Percentiles rank a stretch among this genome's conserved stretches.
Conservation (phyloP, 257 asterid genomes). For the Perilla frutescens region DNA sequence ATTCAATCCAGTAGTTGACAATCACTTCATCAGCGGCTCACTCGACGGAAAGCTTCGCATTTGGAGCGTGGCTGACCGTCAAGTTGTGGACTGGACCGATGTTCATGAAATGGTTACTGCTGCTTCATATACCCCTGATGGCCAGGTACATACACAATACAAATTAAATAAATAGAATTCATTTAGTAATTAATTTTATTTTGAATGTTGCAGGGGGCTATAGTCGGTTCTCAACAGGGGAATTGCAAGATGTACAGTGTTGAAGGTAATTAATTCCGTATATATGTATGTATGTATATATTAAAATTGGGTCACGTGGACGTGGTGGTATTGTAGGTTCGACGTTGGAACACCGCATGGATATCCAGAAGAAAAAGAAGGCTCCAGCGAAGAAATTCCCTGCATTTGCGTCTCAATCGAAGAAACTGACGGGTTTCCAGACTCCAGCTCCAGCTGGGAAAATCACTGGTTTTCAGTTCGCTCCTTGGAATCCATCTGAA, state of each 20-base stretch:
- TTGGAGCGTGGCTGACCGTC: constrained; percentile 96
- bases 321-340: not conserved
- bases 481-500: constrained; percentile 90
- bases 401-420: constrained; percentile 28
- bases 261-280: not conserved
- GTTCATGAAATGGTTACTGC: constrained; percentile 98
- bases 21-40: constrained; percentile 96
- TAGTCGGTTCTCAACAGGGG: constrained; percentile 33
- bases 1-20: constrained; percentile 92
- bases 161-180: too few species aligned
- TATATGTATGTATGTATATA: too few species aligned
- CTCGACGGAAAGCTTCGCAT: constrained; percentile 95
- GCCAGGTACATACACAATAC: constrained; percentile 55
- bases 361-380: constrained; percentile 33
- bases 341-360: constrained; percentile 31
- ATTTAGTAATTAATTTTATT: too few species aligned
- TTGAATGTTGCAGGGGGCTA: constrained; percentile 34
- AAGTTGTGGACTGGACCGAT: constrained; percentile 97
- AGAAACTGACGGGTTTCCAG: constrained; percentile 31
- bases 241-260: constrained; percentile 26
- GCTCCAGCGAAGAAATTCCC: constrained; percentile 25
- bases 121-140: constrained; percentile 97
- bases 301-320: too few species aligned
- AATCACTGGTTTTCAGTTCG: constrained; percentile 97
- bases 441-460: constrained; percentile 53